Evolutionary conservation across 2,329 filamentous ascomycete genomes (phyloP).

Genomic region (Bipolaris cookei): DNA sequence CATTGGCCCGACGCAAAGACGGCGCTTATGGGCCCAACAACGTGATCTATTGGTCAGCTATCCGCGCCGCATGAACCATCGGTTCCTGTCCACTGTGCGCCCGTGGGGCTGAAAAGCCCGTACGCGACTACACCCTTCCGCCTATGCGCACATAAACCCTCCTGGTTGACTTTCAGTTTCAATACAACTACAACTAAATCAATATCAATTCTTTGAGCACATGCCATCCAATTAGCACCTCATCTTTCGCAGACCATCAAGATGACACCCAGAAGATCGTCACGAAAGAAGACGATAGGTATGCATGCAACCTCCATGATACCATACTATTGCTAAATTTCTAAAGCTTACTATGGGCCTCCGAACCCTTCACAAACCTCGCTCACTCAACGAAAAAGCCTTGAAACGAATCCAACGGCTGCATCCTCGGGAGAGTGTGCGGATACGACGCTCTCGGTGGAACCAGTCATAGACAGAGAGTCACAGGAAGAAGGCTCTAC

Average conservation of each 20-base stretch:
- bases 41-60: no score
- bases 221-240: background rate
- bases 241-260: background rate
- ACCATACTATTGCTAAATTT: background rate
- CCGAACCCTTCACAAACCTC: background rate
- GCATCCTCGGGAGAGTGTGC: background rate
- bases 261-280: background rate
- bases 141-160: no score
- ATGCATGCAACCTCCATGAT: background rate
- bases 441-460: background rate
- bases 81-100: no score
- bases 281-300: background rate
- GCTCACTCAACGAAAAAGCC: background rate
- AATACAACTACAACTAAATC: no score
- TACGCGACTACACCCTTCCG: no score
- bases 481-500: background rate
- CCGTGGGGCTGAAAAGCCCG: no score
- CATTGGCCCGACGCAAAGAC: no score
- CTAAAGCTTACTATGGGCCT: background rate
- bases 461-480: background rate
- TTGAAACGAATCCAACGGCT: background rate
- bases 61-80: no score
- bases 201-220: no score
- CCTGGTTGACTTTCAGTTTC: no score
- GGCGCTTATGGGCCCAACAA: no score